phyloP scores from a whole-genome alignment of 495 filamentous ascomycete species.

The Neurospora tetraspora region DNA sequence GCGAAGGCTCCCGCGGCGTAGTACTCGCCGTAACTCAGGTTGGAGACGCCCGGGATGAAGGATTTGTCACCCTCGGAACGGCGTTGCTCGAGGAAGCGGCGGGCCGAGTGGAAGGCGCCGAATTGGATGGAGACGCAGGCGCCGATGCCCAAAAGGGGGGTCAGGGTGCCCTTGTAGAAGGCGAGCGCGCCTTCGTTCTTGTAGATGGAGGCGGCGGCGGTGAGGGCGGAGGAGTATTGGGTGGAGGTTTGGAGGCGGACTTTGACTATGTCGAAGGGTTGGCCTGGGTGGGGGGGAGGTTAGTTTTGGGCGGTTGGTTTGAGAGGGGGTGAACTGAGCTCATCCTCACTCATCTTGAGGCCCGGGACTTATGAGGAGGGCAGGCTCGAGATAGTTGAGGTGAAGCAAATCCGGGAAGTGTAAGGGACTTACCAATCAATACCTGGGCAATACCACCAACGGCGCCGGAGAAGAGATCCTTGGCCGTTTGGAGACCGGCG shows the following conservation, averaged over 20 bases:
- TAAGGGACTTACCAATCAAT: constrained; percentile 81
- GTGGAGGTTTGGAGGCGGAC: constrained; percentile 87
- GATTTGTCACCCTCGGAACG: constrained; percentile 30
- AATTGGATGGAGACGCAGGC: constrained; percentile 98
- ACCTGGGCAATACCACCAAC: constrained; percentile 91
- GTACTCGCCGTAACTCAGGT: constrained; percentile 72
- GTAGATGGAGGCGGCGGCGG: constrained; percentile 74
- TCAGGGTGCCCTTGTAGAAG: constrained; percentile 97
- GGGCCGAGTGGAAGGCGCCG: constrained; percentile 89
- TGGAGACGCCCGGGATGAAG: constrained; percentile 9
- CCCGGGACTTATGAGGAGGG: too few species aligned
- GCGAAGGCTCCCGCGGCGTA: constrained; percentile 86
- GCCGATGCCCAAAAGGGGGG: constrained; percentile 92
- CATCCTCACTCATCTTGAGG: too few species aligned
- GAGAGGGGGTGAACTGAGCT: too few species aligned
- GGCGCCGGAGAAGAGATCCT: constrained; percentile 88
- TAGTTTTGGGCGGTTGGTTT: too few species aligned
- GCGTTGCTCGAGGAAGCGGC: constrained; percentile 67
- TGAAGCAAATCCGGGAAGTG: too few species aligned
- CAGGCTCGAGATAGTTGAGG: too few species aligned
- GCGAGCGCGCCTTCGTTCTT: constrained; percentile 78
- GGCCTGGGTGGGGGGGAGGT: constrained; percentile 55
- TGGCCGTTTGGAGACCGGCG: constrained; percentile 49
- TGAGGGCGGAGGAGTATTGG: constrained; percentile 67
- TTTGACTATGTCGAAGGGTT: constrained; percentile 98